phyloP scores from a whole-genome alignment of 768 basidiomycete genomes.

The Macrocybe gigantea region DNA sequence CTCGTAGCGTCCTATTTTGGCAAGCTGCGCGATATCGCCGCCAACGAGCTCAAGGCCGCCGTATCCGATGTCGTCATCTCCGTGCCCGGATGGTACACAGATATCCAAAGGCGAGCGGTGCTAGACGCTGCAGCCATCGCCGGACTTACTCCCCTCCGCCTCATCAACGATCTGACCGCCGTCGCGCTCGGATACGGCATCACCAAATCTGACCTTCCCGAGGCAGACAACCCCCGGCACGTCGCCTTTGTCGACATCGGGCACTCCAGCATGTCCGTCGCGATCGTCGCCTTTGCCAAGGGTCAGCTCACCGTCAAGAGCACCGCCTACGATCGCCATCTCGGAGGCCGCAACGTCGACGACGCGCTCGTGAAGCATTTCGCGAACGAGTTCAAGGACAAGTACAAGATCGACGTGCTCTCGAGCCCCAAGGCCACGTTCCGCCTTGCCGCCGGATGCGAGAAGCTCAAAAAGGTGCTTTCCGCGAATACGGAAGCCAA shows the following conservation, averaged over 20 bases:
- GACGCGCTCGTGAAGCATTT: constrained; percentile 87
- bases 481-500: constrained; percentile 90
- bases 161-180: constrained; percentile 97
- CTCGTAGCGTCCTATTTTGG: constrained; percentile 87
- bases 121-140: constrained; percentile 89
- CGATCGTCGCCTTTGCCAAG: constrained; percentile 91
- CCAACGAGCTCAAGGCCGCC: constrained; percentile 76
- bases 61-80: constrained; percentile 94
- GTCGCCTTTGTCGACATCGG: constrained; percentile 96
- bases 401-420: constrained; percentile 97
- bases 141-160: constrained; percentile 83
- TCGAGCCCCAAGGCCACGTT: constrained; percentile 89
- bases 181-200: constrained; percentile 97
- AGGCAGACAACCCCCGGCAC: constrained; percentile 71
- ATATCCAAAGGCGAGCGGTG: constrained; percentile 84
- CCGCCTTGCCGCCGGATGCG: constrained; percentile 83
- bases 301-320: constrained; percentile 84
- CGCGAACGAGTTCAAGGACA: constrained; percentile 86
- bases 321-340: constrained; percentile 87
- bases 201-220: constrained; percentile 95
- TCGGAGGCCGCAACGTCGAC: constrained; percentile 97
- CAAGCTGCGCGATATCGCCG: constrained; percentile 84
- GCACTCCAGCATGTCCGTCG: constrained; percentile 83
- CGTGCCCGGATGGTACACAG: constrained; percentile 96
- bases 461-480: constrained; percentile 93